phyloP scores from a whole-genome alignment of 495 filamentous ascomycete genomes.

The Xylaria bambusicola region DNA sequence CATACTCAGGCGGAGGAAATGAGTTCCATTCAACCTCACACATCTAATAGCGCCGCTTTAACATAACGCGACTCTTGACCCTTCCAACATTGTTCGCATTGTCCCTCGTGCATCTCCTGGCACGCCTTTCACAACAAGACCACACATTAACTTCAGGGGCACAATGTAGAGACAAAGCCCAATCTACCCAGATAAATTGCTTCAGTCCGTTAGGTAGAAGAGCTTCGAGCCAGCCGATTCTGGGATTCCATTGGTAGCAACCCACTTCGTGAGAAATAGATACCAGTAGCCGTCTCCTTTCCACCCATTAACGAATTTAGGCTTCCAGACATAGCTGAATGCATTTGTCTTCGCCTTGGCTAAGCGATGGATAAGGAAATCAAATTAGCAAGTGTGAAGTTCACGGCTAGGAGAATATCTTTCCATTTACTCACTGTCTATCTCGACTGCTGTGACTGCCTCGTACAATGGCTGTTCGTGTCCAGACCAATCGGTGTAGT shows the following conservation, averaged over 20 bases:
- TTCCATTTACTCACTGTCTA: neutral
- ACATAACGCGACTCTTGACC: no score
- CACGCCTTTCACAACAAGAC: neutral
- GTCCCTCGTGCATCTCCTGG: neutral
- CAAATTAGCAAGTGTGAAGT: neutral
- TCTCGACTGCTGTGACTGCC: neutral
- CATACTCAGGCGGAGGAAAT: no score
- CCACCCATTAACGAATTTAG: neutral
- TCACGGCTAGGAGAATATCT: neutral
- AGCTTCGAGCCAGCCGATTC: neutral
- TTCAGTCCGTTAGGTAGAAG: neutral
- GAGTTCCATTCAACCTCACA: no score
- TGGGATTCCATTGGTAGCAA: constrained; percentile 1
- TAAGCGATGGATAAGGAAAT: neutral
- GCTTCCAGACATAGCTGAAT: neutral
- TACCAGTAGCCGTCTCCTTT: constrained; percentile 6
- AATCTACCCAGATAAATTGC: neutral
- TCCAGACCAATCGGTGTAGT: neutral
- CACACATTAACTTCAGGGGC: neutral
- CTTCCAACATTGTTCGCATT: neutral
- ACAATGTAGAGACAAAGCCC: neutral
- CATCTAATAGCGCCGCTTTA: no score
- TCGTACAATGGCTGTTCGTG: neutral
- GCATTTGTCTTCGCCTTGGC: neutral
- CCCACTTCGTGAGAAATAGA: neutral